These are phyloP conservation scores for Boletus tomentosulus DNA, from an alignment of 768 basidiomycete genomes.

Conservation along the genomic window DNA sequence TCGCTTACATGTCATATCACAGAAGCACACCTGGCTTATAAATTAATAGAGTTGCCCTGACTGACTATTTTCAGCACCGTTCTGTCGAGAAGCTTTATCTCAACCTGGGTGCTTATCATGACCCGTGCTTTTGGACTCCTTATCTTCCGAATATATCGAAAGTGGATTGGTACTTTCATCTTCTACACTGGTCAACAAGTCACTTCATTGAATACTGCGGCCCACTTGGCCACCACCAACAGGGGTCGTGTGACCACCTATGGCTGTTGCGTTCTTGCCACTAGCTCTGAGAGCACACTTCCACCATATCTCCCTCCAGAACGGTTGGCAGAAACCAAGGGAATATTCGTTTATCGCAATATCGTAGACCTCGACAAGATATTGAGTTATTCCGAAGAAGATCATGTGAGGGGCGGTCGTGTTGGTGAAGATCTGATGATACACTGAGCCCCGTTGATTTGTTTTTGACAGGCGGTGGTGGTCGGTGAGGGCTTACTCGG, in stretches of 20 bases:
- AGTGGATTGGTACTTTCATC: conserved; percentile 59
- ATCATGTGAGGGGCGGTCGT: conserved; percentile 34
- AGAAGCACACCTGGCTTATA: conserved; percentile 46
- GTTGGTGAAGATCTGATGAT: conserved; percentile 10
- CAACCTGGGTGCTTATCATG: conserved; percentile 31
- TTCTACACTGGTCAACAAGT: conserved; percentile 50
- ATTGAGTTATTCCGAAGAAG: conserved; percentile 50
- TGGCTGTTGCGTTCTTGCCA: conserved; percentile 63
- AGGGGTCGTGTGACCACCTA: conserved; percentile 53
- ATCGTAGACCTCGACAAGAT: conserved; percentile 65
- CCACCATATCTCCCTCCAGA: conserved; percentile 52
- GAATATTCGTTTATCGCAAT: conserved; percentile 73
- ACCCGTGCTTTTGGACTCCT: background rate
- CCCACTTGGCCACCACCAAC: conserved; percentile 44
- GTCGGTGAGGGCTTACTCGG: too few species aligned
- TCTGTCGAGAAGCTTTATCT: conserved; percentile 56
- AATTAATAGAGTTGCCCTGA: conserved; percentile 43
- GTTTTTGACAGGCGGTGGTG: background rate
- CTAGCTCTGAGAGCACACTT: conserved; percentile 62
- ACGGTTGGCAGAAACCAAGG: too few species aligned
- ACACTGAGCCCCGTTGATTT: background rate
- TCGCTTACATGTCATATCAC: background rate
- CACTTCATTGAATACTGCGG: conserved; percentile 34
- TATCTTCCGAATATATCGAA: conserved; percentile 14
- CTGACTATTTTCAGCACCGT: conserved; percentile 61